Evolutionary conservation across 2,329 filamentous ascomycete species (phyloP), one percentile per base, ranked within the genome.

Genomic region (Ophiostoma sp.): DNA sequence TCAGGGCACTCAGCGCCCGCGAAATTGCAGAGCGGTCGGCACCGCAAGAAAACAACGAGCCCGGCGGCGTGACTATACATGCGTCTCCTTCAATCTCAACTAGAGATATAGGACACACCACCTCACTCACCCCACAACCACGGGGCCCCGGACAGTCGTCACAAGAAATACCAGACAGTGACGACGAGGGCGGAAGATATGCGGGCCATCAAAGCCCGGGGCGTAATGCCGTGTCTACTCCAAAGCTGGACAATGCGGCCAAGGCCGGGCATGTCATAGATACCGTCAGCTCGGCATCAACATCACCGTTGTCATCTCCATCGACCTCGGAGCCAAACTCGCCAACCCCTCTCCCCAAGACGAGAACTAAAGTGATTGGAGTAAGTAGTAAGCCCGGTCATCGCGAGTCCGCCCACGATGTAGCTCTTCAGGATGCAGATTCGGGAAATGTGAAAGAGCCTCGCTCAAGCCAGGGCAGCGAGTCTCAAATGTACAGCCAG

Each of bases 81-180:
- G 62, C 33, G 20, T 65, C 62, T 10, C 35, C 35, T 11, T 65
- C 62, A 2, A 7, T 65, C 4, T 39, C 35, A 23, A 11, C 35
- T 2, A 39, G 62, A 3, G 62, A 39, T 13, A 39, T 62, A 33
- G 57, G 27, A 17, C 11, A 27, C 57, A 33, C 57, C 27, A 13
- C 27, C 13, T 62, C 33, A 23, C 4, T 39, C 17, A 41, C 62
- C 1, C 8, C 35, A 39, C 33, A 20, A 17, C 15, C 27, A 35
- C 33, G 10, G 17, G 35, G 35, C 17, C 35, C 17, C 2, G 36
- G 1, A 13, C 5, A 10, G 35, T 17, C 64, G n/a, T 67, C 57
- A 1, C 69, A 71, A 1, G 82, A 84, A 70, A 84, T 86, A 39
- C 82, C 83, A 0, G 84, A 86, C 71, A 84, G 83, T 1, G 84